phyloP scores from a whole-genome alignment of 2,329 filamentous ascomycete genomes.

The Fusarium algeriense region DNA sequence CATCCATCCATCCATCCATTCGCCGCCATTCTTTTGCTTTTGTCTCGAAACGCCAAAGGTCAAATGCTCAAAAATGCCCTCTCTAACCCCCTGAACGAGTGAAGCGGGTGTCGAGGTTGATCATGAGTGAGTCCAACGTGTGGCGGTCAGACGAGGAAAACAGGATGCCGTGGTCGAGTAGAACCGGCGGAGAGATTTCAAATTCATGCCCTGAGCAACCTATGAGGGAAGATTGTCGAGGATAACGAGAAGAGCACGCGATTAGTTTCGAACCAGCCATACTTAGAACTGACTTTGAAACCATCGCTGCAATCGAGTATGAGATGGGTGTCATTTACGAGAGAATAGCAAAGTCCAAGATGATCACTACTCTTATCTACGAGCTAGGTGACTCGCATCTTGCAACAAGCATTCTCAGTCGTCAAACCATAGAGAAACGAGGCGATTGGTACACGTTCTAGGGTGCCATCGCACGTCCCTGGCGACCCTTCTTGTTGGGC shows the following conservation, averaged over 20 bases:
- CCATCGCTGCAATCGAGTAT: conserved; percentile 29
- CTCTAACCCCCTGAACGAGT: conserved; percentile 29
- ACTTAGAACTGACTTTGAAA: background rate
- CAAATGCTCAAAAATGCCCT: conserved; percentile 47
- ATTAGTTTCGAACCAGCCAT: conserved; percentile 3
- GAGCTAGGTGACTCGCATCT: conserved; percentile 42
- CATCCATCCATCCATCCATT: conserved; percentile 48
- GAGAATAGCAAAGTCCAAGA: conserved; percentile 35
- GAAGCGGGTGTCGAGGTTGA: conserved; percentile 31
- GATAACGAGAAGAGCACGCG: conserved; percentile 31
- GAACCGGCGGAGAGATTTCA: conserved; percentile 32
- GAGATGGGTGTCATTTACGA: conserved; percentile 40
- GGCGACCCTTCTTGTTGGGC: conserved; percentile 55
- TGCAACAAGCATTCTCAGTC: conserved; percentile 52
- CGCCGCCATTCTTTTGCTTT: conserved; percentile 49
- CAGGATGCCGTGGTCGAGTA: conserved; percentile 29
- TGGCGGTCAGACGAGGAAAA: conserved; percentile 45
- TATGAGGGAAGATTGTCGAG: conserved; percentile 12
- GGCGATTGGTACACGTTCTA: conserved; percentile 53
- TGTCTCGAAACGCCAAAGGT: conserved; percentile 49
- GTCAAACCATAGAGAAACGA: conserved; percentile 52
- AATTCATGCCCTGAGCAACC: conserved; percentile 26
- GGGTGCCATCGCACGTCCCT: conserved; percentile 49
- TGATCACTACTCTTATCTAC: conserved; percentile 28
- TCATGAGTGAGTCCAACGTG: conserved; percentile 46